Base-by-base conservation (phyloP, 2,329 filamentous ascomycete genomes). In the Bipolaris gigantea region DNA sequence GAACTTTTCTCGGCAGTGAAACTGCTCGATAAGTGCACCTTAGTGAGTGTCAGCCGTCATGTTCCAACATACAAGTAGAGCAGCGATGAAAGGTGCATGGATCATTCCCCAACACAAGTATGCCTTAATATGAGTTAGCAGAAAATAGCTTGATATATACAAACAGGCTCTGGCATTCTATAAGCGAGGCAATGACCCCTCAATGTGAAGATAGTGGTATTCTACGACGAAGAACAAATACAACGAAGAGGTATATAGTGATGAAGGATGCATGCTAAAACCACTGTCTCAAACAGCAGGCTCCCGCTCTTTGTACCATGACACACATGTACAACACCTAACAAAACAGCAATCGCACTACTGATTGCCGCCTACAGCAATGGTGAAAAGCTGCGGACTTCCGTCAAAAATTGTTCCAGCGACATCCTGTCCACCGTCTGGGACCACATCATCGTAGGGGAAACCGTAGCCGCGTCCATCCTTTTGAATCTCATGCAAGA, bases 401-500 rank as follows among this genome's bases (percentile, higher is more conserved):
- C 74, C 68, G 23, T 77, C 79, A 48, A 80, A 75, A 34, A 84
- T 75, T 27, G 79, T 79, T 2, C 82, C 82, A 3, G 78, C 79
- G 48, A 82, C 81, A 65, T 87, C 83, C 58, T 79, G 74, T 25
- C 80, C 77, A 16, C 79, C 83, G 55, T 79, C 76, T 0, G 84
- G 81, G 50, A 83, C 82, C 16, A 89, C 86, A 66, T 89, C 86
- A 63, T 89, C 86, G 61, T 88, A 89, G 0, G 86, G 79, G 65
- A 88, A 89, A 0, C 84, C 82, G 65, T 89, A 89, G 0, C 86
- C 86, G 40, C 77, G 75, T 1, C 80, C 80, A 66, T 88, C 84
- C 4, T 80, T 65, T 72, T 87, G 84, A 45, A 83, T 78, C 34
- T 79, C 71, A 70, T 89, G 86, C 2, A 89, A 79, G 35, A 88